These are phyloP conservation scores for Plasmodium chabaudi DNA, from an alignment of 169 alveolate species.

Conservation along the genomic window DNA sequence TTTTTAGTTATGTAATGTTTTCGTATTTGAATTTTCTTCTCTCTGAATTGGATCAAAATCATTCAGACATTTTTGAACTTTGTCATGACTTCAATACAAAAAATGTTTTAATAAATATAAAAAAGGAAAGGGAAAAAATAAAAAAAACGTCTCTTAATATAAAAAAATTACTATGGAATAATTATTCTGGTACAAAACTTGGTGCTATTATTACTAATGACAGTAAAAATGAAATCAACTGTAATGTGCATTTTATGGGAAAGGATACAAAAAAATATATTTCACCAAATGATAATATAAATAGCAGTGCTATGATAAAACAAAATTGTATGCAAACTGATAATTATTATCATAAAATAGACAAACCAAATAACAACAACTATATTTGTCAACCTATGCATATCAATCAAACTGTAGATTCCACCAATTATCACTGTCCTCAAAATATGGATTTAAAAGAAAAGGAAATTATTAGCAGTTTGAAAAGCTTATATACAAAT, in stretches of 20 bases:
- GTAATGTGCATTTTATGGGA: too few species aligned
- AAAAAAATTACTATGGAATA: neutral
- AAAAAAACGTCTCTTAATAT: neutral
- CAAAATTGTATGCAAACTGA: too few species aligned
- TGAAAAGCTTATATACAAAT: constrained; percentile 35
- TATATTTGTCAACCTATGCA: too few species aligned
- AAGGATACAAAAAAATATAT: too few species aligned
- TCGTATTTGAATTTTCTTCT: constrained; percentile 27
- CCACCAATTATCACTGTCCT: too few species aligned
- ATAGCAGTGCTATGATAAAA: too few species aligned
- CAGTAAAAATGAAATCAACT: too few species aligned
- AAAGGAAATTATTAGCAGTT: constrained; percentile 12
- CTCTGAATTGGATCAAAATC: constrained; percentile 21
- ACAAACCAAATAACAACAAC: too few species aligned
- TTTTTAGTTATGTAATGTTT: constrained; percentile 53
- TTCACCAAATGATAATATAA: too few species aligned
- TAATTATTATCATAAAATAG: too few species aligned
- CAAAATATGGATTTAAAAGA: neutral
- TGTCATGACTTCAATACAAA: constrained; percentile 15
- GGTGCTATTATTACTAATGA: too few species aligned
- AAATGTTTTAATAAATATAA: neutral
- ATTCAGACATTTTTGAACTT: constrained; percentile 35
- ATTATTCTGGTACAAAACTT: neutral
- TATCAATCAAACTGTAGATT: too few species aligned
- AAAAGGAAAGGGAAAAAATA: neutral